Conservation (phyloP, 768 basidiomycete genomes). For the Pholiota microspora region DNA sequence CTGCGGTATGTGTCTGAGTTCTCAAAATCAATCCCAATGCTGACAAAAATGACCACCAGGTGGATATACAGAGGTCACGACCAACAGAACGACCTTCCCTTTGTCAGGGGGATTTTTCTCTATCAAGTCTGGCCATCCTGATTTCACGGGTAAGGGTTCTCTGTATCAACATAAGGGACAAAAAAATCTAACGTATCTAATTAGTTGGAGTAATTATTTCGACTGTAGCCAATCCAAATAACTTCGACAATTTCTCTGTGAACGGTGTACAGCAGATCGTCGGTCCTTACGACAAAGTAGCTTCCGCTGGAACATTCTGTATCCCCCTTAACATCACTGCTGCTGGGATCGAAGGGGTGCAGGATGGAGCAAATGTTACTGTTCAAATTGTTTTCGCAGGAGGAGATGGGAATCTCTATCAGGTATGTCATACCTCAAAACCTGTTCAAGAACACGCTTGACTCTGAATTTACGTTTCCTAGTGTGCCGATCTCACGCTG, state of each 20-base stretch:
- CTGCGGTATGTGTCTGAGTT: slow-evolving; percentile 53
- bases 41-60: slow-evolving; percentile 35
- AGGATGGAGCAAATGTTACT: slow-evolving; percentile 69
- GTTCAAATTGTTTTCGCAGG: slow-evolving; percentile 61
- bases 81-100: slow-evolving; percentile 67
- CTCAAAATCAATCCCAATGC: neutral
- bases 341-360: slow-evolving; percentile 40
- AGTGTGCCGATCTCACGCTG: slow-evolving; percentile 79
- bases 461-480: slow-evolving; percentile 1
- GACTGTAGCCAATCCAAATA: slow-evolving; percentile 57
- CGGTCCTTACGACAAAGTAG: slow-evolving; percentile 44
- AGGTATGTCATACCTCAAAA: slow-evolving; percentile 36
- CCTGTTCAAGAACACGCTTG: neutral
- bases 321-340: slow-evolving; percentile 58
- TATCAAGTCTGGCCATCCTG: slow-evolving; percentile 55
- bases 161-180: neutral
- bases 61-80: slow-evolving; percentile 51
- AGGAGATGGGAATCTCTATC: slow-evolving; percentile 68
- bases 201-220: slow-evolving; percentile 56
- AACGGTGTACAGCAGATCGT: slow-evolving; percentile 30
- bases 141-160: slow-evolving; percentile 47
- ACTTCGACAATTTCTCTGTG: slow-evolving; percentile 57
- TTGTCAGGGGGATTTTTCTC: slow-evolving; percentile 58
- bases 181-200: too few relatives aligned
- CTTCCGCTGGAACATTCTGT: slow-evolving; percentile 58